Evolutionary conservation across 192 early-diverging fungal genomes (phyloP), one percentile per base, ranked within the genome.

Genomic region (Coemansia sp.): DNA sequence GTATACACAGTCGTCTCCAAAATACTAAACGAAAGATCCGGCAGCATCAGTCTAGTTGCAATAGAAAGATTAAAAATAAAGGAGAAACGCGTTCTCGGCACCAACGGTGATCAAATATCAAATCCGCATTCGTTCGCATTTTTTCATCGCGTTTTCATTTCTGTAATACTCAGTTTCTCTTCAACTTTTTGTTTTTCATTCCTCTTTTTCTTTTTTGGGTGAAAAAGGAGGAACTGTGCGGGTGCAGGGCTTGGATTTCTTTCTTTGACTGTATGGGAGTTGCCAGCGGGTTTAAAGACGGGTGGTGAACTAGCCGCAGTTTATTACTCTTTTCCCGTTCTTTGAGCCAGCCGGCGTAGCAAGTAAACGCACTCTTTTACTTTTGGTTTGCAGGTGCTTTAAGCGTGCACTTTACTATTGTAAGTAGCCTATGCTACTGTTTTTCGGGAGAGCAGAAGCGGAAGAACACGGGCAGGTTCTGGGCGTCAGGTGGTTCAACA

Each of bases 1-100:
- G 60, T 56, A 22, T 70, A 67, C 5, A 62, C 43, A 10, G 76
- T 73, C 1, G 76, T 79, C 24, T 79, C 76, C 22, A 79, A 71
- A 21, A 79, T 53, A 48, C 60, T 63, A 37, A 79, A 73, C 14
- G 51, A 52, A 4, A 61, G 62, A 24, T 69, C 66, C 0, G 76
- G 75, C 10, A 76, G 56, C n/a, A n/a, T 49, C 2, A 6, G 19
- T 21, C 12, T 51, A 2, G 50, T 2, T 23, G 11, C 15, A 51
- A 51, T 51, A 51, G 19, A 17, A 10, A 51, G 22, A 19, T 51
- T 51, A 19, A n/a, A 10, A 43, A n/a, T 11, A 43, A 43, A 43
- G 41, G 14, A n/a, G 41, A 43, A 4, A 4, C 41, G 41, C 15
- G 41, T 15, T 43, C 15, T 43, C 12, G 41, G 41, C 15, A 1